Conservation (phyloP, 1,139 yeast species). For the Pichiaceae sp. region DNA sequence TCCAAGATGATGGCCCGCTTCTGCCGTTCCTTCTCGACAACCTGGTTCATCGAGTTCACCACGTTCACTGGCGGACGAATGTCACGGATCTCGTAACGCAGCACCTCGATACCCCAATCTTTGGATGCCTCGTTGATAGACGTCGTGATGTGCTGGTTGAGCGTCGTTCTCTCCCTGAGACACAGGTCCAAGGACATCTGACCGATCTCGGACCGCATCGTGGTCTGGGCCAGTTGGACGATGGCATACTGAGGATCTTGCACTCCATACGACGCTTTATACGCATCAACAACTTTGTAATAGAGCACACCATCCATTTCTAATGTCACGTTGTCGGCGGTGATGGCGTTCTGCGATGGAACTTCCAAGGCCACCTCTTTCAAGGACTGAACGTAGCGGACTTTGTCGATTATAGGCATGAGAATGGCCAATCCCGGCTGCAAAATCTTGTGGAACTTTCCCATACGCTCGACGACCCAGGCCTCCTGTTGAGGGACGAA, state of each 20-base stretch:
- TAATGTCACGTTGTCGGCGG: slow-evolving; percentile 77
- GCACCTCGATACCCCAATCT: slow-evolving; percentile 82
- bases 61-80: slow-evolving; percentile 84
- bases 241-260: slow-evolving; percentile 85
- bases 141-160: slow-evolving; percentile 66
- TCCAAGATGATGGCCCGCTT: slow-evolving; percentile 83
- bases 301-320: slow-evolving; percentile 82
- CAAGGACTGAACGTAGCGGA: slow-evolving; percentile 72
- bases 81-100: slow-evolving; percentile 81
- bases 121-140: slow-evolving; percentile 79
- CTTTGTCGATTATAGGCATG: slow-evolving; percentile 64
- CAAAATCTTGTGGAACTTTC: slow-evolving; percentile 66
- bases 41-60: slow-evolving; percentile 87
- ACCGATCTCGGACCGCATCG: slow-evolving; percentile 87
- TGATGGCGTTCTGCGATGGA: slow-evolving; percentile 78
- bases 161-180: slow-evolving; percentile 62
- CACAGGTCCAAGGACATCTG: slow-evolving; percentile 73
- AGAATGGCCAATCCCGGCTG: slow-evolving; percentile 74
- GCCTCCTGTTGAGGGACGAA: slow-evolving; percentile 91
- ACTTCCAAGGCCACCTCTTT: slow-evolving; percentile 81
- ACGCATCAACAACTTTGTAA: slow-evolving; percentile 71
- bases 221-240: slow-evolving; percentile 80
- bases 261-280: slow-evolving; percentile 81
- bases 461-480: slow-evolving; percentile 90
- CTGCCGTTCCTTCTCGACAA: slow-evolving; percentile 79